A percentile compares a stretch with the other conserved stretches of the same genome.
Conservation (phyloP, 768 basidiomycete genomes). For the Leccinum variicolor region DNA sequence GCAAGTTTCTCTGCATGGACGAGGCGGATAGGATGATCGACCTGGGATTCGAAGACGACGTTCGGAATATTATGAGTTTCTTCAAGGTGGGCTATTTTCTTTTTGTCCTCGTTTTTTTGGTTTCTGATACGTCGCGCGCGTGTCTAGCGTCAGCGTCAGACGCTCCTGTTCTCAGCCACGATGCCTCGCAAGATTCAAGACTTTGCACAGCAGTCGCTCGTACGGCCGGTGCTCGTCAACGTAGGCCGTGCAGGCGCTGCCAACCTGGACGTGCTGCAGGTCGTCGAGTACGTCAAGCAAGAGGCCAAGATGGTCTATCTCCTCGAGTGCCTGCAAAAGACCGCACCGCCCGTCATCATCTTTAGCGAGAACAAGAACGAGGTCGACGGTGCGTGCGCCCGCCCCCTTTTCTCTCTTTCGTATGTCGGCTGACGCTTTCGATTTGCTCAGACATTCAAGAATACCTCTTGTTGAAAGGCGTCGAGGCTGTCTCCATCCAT, state of each 20-base stretch:
- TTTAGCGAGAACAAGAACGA: conserved; percentile 99
- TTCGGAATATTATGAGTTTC: conserved; percentile 98
- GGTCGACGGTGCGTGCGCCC: conserved; percentile 76
- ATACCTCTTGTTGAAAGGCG: conserved; percentile 92
- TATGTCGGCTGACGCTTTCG: background rate
- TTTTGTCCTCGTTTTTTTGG: background rate
- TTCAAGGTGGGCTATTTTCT: conserved; percentile 66
- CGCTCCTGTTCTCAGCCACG: conserved; percentile 94
- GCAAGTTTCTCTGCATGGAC: conserved; percentile 98
- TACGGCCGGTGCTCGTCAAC: conserved; percentile 92
- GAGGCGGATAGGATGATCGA: conserved; percentile 99
- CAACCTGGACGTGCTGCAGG: conserved; percentile 92
- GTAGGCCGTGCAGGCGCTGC: conserved; percentile 98
- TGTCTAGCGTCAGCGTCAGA: conserved; percentile 87
- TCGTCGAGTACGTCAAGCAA: conserved; percentile 98
- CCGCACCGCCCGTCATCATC: conserved; percentile 94
- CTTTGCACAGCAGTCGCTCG: conserved; percentile 95
- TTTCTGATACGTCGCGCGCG: background rate
- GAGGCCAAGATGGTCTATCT: conserved; percentile 99
- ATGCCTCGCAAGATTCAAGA: conserved; percentile 99
- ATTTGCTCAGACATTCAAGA: conserved; percentile 84
- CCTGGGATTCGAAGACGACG: conserved; percentile 97
- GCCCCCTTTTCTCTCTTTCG: background rate
- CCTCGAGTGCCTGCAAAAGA: conserved; percentile 96
- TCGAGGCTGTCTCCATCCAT: conserved; percentile 98